Evolutionary conservation across 2,329 filamentous ascomycete species (phyloP).

Genomic region (Aspergillus sp.): DNA sequence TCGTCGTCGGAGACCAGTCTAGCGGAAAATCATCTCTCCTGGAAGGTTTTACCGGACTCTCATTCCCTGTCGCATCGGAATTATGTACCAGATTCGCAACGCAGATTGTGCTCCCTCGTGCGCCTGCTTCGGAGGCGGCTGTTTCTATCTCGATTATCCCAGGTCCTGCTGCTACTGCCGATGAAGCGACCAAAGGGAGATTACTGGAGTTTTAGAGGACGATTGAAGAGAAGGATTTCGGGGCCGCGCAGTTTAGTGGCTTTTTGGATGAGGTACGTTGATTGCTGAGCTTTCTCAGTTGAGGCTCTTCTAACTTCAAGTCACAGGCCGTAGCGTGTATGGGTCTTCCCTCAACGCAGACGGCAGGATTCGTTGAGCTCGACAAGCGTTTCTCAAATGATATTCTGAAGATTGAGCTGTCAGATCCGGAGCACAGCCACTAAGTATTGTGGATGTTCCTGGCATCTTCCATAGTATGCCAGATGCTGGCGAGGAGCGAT

Average conservation of each 20-base stretch:
- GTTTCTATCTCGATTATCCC: slow-evolving; percentile 30
- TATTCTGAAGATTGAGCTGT: slow-evolving; percentile 38
- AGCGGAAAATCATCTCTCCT: slow-evolving; percentile 28
- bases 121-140: neutral
- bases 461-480: slow-evolving; percentile 32
- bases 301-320: neutral
- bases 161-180: slow-evolving; percentile 12
- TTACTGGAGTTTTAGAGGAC: slow-evolving; percentile 12
- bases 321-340: slow-evolving; percentile 21
- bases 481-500: slow-evolving; percentile 1
- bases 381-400: slow-evolving; percentile 33
- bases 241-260: slow-evolving; percentile 11
- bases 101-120: slow-evolving; percentile 23
- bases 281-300: too few relatives aligned
- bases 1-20: slow-evolving; percentile 29
- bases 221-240: slow-evolving; percentile 10
- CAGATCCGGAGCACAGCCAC: slow-evolving; percentile 32
- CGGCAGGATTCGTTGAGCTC: slow-evolving; percentile 7
- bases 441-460: slow-evolving; percentile 42
- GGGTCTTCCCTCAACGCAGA: slow-evolving; percentile 16
- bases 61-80: slow-evolving; percentile 22
- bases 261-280: slow-evolving; percentile 18
- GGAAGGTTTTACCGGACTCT: slow-evolving; percentile 23
- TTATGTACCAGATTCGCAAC: slow-evolving; percentile 29
- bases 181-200: slow-evolving; percentile 7